Base-by-base conservation (phyloP, 495 filamentous ascomycete species). In the Xylaria castorea region DNA sequence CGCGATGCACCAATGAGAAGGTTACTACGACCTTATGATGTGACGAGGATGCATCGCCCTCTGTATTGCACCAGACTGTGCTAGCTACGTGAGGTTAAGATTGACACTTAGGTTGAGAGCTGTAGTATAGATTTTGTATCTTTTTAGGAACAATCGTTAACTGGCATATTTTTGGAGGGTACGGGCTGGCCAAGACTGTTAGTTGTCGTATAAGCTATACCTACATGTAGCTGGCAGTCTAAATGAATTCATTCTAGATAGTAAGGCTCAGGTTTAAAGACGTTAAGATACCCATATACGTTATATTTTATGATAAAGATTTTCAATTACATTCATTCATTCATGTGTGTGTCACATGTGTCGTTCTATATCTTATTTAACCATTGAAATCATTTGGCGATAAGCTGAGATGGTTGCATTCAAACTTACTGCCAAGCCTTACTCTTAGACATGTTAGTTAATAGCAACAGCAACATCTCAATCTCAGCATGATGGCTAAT, bases 231-330 rank as follows among this genome's bases (percentile, higher is more conserved):
- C 48, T 70, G 58, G 57, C 66, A 36, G 46, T 48, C 30, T 34
- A 57, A 57, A 22, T 51, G 50, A 32, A 51, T 64, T 32, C 22
- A 62, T 48, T 22, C 3, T 25, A 63, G 30, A 25, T 38, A 63
- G 58, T 42, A 53, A 63, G 55, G 44, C 27, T 44, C 38, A 71
- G 25, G 44, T 57, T 63, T 64, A 18, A 71, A 50, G 32, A 53
- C 40, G 11, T 71, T 46, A 70, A 61, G 67, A 70, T 70, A 70
- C 67, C 67, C 67, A 70, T 70, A 61, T 36, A 70, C 40, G 42
- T 61, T 70, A 48, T 62, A 30, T 44, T 70, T 70, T 16, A 44
- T 20, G 20, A 60, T 50, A 30, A 6, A 34, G 50, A 65, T 27
- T 30, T 30, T 22, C 5, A 48, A 9, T 16, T 27, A 32, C 6